These are phyloP conservation scores for Pichia sp. DNA, from an alignment of 1,139 yeast genomes.

Conservation along the genomic window DNA sequence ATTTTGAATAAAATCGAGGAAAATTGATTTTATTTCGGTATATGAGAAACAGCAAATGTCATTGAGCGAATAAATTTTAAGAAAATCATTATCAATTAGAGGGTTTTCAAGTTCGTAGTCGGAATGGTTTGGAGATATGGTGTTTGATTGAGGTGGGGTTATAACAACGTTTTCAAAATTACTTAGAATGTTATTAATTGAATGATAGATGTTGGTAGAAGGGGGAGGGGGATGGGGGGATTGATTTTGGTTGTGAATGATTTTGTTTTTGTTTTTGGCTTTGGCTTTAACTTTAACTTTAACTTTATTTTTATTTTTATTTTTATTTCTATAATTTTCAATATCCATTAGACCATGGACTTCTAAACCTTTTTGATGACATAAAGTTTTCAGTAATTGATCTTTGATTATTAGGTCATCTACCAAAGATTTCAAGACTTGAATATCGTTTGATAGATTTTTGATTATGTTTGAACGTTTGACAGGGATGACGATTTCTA, in stretches of 20 bases:
- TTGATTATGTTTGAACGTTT: slow-evolving; percentile 30
- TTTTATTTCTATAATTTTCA: slow-evolving; percentile 5
- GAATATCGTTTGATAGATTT: slow-evolving; percentile 24
- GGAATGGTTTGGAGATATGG: slow-evolving; percentile 3
- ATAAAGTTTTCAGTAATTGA: slow-evolving; percentile 19
- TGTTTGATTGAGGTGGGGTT: slow-evolving; percentile 7
- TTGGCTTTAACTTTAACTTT: too few species aligned
- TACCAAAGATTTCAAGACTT: slow-evolving; percentile 27
- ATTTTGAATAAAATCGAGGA: slow-evolving; percentile 18
- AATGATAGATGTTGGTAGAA: neutral
- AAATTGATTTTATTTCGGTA: slow-evolving; percentile 7
- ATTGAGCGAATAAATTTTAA: slow-evolving; percentile 1
- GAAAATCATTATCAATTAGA: neutral
- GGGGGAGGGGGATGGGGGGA: neutral
- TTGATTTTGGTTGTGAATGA: too few species aligned
- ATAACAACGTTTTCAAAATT: slow-evolving; percentile 6
- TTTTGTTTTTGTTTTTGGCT: too few species aligned
- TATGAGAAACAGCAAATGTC: slow-evolving; percentile 7
- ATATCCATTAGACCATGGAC: slow-evolving; percentile 27
- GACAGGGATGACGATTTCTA: slow-evolving; percentile 41
- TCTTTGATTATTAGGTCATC: slow-evolving; percentile 24
- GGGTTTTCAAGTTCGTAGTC: neutral
- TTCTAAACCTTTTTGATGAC: slow-evolving; percentile 21
- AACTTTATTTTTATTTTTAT: too few species aligned
- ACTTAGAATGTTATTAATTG: slow-evolving; percentile 7